Conservation (phyloP, 164 flowering plant genomes). For the Santalum album region DNA sequence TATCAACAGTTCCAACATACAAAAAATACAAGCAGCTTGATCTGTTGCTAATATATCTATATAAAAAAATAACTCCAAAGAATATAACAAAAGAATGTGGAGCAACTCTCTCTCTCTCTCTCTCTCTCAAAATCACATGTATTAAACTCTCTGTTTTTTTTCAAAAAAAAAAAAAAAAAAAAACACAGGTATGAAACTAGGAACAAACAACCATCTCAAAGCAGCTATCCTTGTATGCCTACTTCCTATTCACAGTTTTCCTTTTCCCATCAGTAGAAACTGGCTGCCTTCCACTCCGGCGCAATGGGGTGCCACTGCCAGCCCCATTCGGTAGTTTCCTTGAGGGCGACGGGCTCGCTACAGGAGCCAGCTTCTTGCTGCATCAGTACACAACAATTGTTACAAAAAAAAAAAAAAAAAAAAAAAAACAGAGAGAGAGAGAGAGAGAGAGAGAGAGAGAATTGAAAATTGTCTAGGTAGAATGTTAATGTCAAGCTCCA, state of each 20-base stretch:
- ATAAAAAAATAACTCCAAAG: background rate
- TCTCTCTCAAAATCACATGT: too few relatives aligned
- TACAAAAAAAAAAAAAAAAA: too few relatives aligned
- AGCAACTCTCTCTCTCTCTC: background rate
- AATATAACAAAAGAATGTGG: background rate
- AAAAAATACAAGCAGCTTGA: background rate
- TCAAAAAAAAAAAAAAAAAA: too few relatives aligned
- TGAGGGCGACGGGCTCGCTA: constrained; percentile 53
- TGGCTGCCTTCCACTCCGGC: constrained; percentile 39
- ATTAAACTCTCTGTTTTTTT: too few relatives aligned
- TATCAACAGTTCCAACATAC: background rate
- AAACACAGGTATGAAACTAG: background rate
- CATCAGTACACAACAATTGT: constrained; percentile 1
- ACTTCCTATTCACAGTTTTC: constrained; percentile 48
- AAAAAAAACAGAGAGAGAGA: too few relatives aligned
- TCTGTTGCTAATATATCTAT: background rate
- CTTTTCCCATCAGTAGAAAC: constrained; percentile 50
- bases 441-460: too few relatives aligned
- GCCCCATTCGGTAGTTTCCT: constrained; percentile 40
- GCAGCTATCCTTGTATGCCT: constrained; percentile 6
- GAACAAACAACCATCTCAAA: constrained; percentile 3
- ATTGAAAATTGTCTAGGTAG: too few relatives aligned
- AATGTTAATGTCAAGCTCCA: background rate
- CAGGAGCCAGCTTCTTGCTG: constrained; percentile 32
- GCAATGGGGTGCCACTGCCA: constrained; percentile 18